Conservation (phyloP, 768 basidiomycete genomes). For the Leccinum broughii region DNA sequence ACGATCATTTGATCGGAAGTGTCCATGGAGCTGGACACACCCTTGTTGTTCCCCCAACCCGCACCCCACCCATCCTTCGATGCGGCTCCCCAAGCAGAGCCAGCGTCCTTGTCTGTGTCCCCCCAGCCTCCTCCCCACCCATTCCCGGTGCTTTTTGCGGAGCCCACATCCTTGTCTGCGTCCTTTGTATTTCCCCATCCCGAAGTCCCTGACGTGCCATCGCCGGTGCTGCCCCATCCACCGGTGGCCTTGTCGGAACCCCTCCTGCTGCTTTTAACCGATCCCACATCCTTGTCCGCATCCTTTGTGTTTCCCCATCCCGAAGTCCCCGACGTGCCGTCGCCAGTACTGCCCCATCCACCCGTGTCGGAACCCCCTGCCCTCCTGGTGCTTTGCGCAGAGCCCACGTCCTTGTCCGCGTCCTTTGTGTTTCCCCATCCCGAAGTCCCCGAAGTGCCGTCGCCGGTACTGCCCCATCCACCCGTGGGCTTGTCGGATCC, state of each 20-base stretch:
- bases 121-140: conserved; percentile 2
- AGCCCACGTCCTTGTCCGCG: not conserved
- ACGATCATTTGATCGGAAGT: conserved; percentile 11
- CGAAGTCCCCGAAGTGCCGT: conserved; percentile 9
- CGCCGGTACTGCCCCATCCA: conserved; percentile 4
- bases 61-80: conserved; percentile 7
- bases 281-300: not conserved
- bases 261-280: not conserved
- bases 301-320: too few species aligned
- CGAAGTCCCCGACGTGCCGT: not conserved
- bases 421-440: conserved; percentile 3
- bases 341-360: not conserved
- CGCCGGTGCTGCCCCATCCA: not conserved
- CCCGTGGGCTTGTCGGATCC: not conserved
- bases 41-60: conserved; percentile 4
- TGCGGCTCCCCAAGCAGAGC: conserved; percentile 1
- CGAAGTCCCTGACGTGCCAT: not conserved
- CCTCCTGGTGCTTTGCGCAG: not conserved
- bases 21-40: conserved; percentile 1
- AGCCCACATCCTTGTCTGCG: not conserved
- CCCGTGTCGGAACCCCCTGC: not conserved
- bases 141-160: not conserved
- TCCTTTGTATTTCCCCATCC: not conserved
- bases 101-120: not conserved
- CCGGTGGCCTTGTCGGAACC: too few species aligned